These are phyloP conservation scores for Lolium perenne DNA, from an alignment of 176 grass and related monocot genomes.

Conservation along the genomic window DNA sequence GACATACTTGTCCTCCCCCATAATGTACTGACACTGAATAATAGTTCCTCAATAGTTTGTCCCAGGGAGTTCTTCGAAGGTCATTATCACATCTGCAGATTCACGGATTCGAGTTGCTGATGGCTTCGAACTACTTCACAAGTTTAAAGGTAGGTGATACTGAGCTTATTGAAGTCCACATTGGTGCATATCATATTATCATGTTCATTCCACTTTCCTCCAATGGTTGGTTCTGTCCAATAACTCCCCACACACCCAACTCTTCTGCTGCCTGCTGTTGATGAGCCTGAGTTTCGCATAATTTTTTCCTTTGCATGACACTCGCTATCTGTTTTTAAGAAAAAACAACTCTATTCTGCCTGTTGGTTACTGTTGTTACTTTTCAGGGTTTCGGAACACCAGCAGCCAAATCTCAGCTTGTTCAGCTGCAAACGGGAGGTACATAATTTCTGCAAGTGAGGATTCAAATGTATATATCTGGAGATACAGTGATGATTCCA, in stretches of 20 bases:
- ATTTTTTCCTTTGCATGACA: constrained; percentile 39
- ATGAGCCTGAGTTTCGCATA: constrained; percentile 13
- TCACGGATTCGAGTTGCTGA: constrained; percentile 85
- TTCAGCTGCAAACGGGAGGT: constrained; percentile 67
- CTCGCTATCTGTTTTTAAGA: not conserved
- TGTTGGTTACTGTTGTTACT: constrained; percentile 33
- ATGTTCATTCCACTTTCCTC: constrained; percentile 23
- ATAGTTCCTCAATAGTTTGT: constrained; percentile 75
- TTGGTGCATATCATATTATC: not conserved
- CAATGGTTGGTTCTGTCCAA: constrained; percentile 39
- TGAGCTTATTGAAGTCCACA: constrained; percentile 17
- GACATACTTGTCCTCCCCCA: constrained; percentile 21
- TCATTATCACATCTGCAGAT: constrained; percentile 95
- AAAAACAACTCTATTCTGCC: constrained; percentile 27
- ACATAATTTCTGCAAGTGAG: constrained; percentile 91
- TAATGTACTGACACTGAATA: constrained; percentile 46
- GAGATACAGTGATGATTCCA: constrained; percentile 75
- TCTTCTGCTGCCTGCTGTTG: constrained; percentile 21
- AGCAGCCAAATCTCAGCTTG: constrained; percentile 93
- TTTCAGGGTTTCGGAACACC: constrained; percentile 95
- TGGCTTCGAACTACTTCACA: constrained; percentile 72
- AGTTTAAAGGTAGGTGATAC: constrained; percentile 80
- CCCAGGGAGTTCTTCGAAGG: constrained; percentile 87
- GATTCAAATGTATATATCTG: constrained; percentile 93
- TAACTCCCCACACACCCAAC: constrained; percentile 8